Base-by-base conservation (phyloP, 257 asterid species). In the Nicotiana paniculata region DNA sequence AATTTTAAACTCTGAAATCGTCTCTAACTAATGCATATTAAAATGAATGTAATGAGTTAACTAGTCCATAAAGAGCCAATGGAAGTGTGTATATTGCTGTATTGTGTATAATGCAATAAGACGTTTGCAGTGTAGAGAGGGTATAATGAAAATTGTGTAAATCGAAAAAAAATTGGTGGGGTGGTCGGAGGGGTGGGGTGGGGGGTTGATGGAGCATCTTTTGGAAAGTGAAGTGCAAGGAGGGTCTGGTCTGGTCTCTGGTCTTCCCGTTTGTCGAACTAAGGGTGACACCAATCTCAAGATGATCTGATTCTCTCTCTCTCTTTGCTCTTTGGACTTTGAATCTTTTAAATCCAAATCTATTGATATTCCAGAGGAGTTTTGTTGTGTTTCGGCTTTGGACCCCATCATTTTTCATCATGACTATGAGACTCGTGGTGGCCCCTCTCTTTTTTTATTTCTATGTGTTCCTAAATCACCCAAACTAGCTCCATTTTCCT, bases 181-280 rank as follows among this genome's bases (percentile, higher is more conserved):
- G 53, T 65, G 81, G 39, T 70, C 79, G 81, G 65, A 65, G 82
- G 81, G 63, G 88, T 21, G 24, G 13, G 58, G 24, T 48, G 4
- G 77, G 83, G 67, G 57, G 17, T 48, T 51, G 84, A 80, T 70
- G 82, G 91, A 90, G 97, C 93, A 93, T 91, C 89, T 92, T 91
- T 93, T 87, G 95, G 88, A 93, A 93, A 93, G 92, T 86, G 95
- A 90, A 37, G 74, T 65, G 58, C 58, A 53, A 53, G 79, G 62
- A 26, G 39, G 79, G 79, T 74, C 62, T 74, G 79, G 79, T 48
- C 79, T 74, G 79, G 79, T 74, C 79, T 78, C 59, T 88, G 89
- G 88, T 91, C 91, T 87, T 88, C 91, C 92, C 87, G 88, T 88
- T 93, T 91, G 95, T 91, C 92, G 86, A 88, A 86, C 92, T 80